A percentile compares a stretch with the other conserved stretches of the same genome.
Conservation (phyloP, 768 basidiomycete species). For the Termitomyces eurrhizus region DNA sequence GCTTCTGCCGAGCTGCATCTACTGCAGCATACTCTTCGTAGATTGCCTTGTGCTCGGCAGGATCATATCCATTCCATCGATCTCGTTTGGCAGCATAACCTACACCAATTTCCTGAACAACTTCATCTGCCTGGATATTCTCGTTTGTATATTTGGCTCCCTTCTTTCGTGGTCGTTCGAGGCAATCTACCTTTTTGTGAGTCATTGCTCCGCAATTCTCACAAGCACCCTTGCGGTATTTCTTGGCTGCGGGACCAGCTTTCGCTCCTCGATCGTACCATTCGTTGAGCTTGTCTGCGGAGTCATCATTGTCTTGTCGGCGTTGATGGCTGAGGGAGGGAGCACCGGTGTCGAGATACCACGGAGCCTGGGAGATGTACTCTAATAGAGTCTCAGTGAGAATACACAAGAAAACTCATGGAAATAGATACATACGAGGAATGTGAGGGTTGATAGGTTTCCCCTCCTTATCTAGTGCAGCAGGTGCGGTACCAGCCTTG, state of each 20-base stretch:
- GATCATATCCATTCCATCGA: slow-evolving; percentile 97
- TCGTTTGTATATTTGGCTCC: slow-evolving; percentile 92
- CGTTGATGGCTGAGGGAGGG: slow-evolving; percentile 96
- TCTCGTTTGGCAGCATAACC: slow-evolving; percentile 96
- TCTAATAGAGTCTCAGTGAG: slow-evolving; percentile 40
- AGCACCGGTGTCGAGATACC: slow-evolving; percentile 95
- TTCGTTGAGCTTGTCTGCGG: slow-evolving; percentile 68
- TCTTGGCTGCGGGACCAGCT: slow-evolving; percentile 89
- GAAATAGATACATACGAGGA: slow-evolving; percentile 64
- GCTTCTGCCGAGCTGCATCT: slow-evolving; percentile 85
- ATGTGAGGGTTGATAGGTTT: slow-evolving; percentile 98
- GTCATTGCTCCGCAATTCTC: slow-evolving; percentile 99
- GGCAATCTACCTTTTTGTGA: slow-evolving; percentile 86
- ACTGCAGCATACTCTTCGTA: slow-evolving; percentile 94
- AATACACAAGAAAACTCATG: background rate
- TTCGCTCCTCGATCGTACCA: slow-evolving; percentile 90
- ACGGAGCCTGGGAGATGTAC: slow-evolving; percentile 98
- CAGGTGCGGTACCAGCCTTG: slow-evolving; percentile 96
- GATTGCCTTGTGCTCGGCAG: slow-evolving; percentile 77
- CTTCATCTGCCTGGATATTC: slow-evolving; percentile 88
- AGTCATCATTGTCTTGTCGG: slow-evolving; percentile 58
- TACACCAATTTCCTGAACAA: slow-evolving; percentile 71
- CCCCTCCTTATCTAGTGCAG: slow-evolving; percentile 93
- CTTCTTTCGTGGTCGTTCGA: slow-evolving; percentile 94
- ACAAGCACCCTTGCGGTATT: slow-evolving; percentile 97